phyloP scores from a whole-genome alignment of 2,329 filamentous ascomycete species.

The Fusarium phyllophilum region DNA sequence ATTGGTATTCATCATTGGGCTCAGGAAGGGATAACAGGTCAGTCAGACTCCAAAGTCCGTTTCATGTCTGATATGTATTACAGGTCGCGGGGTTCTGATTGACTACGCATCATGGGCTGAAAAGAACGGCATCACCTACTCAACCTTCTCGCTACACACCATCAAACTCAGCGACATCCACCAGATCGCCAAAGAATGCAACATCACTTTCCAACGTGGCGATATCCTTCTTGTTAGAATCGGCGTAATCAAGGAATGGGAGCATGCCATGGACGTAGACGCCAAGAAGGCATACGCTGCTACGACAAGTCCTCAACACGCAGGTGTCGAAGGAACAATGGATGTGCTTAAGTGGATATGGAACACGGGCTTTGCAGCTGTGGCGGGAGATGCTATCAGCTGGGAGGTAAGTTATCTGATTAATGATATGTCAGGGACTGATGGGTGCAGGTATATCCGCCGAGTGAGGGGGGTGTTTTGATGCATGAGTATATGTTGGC shows the following conservation, averaged over 20 bases:
- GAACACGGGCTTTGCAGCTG: slow-evolving; percentile 65
- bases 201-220: slow-evolving; percentile 58
- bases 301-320: slow-evolving; percentile 43
- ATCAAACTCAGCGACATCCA: slow-evolving; percentile 46
- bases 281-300: slow-evolving; percentile 51
- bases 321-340: slow-evolving; percentile 60
- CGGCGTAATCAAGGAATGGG: slow-evolving; percentile 59
- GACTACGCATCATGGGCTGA: slow-evolving; percentile 60
- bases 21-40: slow-evolving; percentile 51
- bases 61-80: rapidly evolving
- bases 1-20: slow-evolving; percentile 62
- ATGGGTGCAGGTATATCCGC: slow-evolving; percentile 36
- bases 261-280: slow-evolving; percentile 48
- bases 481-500: slow-evolving; percentile 59
- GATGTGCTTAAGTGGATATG: slow-evolving; percentile 66
- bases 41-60: not conserved
- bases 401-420: slow-evolving; percentile 58
- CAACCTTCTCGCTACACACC: slow-evolving; percentile 53
- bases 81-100: slow-evolving; percentile 61
- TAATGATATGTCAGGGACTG: not conserved
- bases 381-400: slow-evolving; percentile 64
- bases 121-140: slow-evolving; percentile 50
- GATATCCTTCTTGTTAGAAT: slow-evolving; percentile 66
- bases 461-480: slow-evolving; percentile 4
- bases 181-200: slow-evolving; percentile 52